Conservation (phyloP, 441 rosid genomes). For the Erodium trifolium region DNA sequence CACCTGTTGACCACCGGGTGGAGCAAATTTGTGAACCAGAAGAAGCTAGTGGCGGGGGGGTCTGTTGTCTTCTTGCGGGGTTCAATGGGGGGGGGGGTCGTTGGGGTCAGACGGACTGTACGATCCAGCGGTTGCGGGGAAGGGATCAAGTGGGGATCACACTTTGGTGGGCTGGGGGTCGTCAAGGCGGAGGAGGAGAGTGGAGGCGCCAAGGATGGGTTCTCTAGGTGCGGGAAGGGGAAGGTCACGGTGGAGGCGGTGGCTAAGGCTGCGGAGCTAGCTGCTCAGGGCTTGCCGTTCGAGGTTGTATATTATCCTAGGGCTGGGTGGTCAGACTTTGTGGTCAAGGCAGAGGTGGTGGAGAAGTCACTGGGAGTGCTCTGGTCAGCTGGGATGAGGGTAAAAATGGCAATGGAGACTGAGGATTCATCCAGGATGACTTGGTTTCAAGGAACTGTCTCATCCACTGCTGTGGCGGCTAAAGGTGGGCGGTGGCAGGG, state of each 20-base stretch:
- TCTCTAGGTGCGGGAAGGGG: slow-evolving; percentile 27
- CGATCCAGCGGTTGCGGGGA: slow-evolving; percentile 7
- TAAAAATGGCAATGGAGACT: slow-evolving; percentile 93
- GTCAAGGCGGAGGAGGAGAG: too few species aligned
- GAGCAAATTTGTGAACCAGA: slow-evolving; percentile 94
- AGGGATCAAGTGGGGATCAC: slow-evolving; percentile 2
- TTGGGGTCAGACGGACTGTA: slow-evolving; percentile 69
- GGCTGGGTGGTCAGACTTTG: slow-evolving; percentile 74
- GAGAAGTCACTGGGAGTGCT: slow-evolving; percentile 61
- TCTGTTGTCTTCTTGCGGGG: slow-evolving; percentile 77
- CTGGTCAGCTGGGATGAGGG: slow-evolving; percentile 90
- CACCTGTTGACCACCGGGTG: slow-evolving; percentile 96
- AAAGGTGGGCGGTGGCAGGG: slow-evolving; percentile 49
- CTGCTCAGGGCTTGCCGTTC: slow-evolving; percentile 57
- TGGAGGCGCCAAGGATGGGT: slow-evolving; percentile 11
- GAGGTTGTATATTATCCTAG: slow-evolving; percentile 87
- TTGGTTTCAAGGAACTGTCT: slow-evolving; percentile 90
- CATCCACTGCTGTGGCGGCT: slow-evolving; percentile 16
- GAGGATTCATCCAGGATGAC: slow-evolving; percentile 90
- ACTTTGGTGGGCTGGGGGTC: too few species aligned
- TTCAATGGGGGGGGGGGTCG: slow-evolving; percentile 74
- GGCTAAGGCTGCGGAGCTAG: slow-evolving; percentile 61
- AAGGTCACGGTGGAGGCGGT: slow-evolving; percentile 48
- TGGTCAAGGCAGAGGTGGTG: slow-evolving; percentile 57
- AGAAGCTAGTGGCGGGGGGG: slow-evolving; percentile 94